Percentiles rank a stretch among this genome's conserved stretches.
Evolutionary conservation across 495 filamentous ascomycete genomes (phyloP).

Genomic region (Xylaria cubensis): DNA sequence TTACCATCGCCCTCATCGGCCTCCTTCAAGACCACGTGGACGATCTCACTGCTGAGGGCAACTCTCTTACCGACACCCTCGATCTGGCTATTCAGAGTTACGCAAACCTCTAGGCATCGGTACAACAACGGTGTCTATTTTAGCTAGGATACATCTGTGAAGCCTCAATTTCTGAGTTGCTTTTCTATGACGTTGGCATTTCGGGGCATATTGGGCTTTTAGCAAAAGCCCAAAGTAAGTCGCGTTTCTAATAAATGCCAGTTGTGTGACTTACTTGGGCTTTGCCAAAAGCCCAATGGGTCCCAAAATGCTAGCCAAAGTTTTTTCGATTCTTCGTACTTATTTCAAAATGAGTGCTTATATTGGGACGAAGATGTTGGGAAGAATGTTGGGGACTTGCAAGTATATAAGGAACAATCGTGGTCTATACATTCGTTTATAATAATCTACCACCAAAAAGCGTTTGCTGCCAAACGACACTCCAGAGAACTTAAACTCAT

Average conservation of each 20-base stretch:
- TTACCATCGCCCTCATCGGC: constrained; percentile 28
- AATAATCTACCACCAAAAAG: background rate
- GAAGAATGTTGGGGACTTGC: background rate
- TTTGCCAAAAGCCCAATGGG: too few relatives aligned
- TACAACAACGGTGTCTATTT: background rate
- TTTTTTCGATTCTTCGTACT: background rate
- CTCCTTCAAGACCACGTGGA: constrained; percentile 16
- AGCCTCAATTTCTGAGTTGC: background rate
- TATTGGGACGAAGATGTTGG: background rate
- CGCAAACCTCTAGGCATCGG: background rate
- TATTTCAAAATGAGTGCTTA: background rate
- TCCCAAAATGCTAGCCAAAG: too few relatives aligned
- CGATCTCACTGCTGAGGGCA: constrained; percentile 15
- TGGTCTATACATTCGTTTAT: background rate
- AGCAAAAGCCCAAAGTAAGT: too few relatives aligned
- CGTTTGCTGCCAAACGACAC: background rate
- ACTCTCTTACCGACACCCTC: constrained; percentile 27
- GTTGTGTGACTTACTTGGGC: too few relatives aligned
- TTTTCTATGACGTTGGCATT: background rate
- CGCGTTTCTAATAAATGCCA: too few relatives aligned
- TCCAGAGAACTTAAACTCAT: background rate
- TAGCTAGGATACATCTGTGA: background rate
- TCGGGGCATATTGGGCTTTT: too few relatives aligned
- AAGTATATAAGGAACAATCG: background rate
- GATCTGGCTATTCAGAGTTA: constrained; percentile 26